Conservation (phyloP, 2,329 filamentous ascomycete genomes). For the Onygenales sp. region DNA sequence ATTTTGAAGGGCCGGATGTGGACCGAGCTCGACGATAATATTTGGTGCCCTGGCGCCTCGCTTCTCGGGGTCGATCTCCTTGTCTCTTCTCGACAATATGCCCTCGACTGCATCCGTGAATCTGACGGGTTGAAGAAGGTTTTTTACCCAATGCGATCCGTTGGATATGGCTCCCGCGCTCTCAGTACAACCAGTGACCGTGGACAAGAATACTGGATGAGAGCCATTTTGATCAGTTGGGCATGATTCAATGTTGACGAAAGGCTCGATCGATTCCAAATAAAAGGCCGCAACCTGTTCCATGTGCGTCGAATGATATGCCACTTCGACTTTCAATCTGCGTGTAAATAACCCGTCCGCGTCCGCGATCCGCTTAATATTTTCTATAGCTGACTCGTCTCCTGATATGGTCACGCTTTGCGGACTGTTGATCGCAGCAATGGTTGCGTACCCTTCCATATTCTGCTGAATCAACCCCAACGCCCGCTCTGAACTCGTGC, state of each 20-base stretch:
- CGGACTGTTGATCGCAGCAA: neutral
- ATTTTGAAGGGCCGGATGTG: neutral
- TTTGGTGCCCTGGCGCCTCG: neutral
- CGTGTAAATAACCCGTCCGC: neutral
- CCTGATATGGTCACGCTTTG: neutral
- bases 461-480: neutral
- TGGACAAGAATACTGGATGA: neutral
- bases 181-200: neutral
- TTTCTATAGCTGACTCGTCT: neutral
- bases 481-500: neutral
- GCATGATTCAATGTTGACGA: neutral
- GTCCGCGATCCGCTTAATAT: neutral
- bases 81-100: neutral
- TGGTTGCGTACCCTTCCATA: neutral
- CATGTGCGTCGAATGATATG: neutral
- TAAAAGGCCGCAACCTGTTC: neutral
- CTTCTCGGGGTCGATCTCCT: neutral
- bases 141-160: neutral
- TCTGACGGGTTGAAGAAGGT: neutral
- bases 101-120: neutral
- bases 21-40: neutral
- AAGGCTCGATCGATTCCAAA: neutral
- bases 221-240: neutral
- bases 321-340: neutral
- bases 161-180: neutral